phyloP scores from a whole-genome alignment of 2,329 filamentous ascomycete genomes.

The Monilinia vaccinii-corymbosi region DNA sequence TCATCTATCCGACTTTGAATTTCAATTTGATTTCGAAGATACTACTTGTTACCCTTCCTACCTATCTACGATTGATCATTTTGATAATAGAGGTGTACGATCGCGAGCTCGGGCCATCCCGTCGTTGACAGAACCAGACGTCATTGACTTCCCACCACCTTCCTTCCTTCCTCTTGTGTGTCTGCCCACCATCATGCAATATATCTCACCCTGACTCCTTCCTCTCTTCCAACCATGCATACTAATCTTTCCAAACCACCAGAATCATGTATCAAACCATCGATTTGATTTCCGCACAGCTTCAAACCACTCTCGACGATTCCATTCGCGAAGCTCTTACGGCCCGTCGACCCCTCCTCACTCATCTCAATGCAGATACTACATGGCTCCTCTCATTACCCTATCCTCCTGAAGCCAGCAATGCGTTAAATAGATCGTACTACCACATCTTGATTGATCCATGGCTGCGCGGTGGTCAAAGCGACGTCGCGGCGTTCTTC shows the following conservation, averaged over 20 bases:
- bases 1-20: no score
- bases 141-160: no score
- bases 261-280: background rate
- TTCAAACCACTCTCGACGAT: background rate
- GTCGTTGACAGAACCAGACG: background rate
- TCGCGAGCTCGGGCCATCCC: background rate
- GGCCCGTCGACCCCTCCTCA: conserved; percentile 42
- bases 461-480: conserved; percentile 54
- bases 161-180: background rate
- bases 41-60: no score
- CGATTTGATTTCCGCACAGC: background rate
- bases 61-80: no score
- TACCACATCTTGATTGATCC: conserved; percentile 60
- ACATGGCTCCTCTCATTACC: conserved; percentile 60
- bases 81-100: no score
- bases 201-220: background rate
- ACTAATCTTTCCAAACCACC: background rate
- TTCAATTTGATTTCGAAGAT: background rate
- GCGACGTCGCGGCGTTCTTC: conserved; percentile 56
- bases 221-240: background rate
- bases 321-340: background rate
- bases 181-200: background rate
- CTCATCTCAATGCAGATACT: conserved; percentile 59
- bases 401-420: conserved; percentile 32
- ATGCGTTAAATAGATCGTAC: conserved; percentile 30